These are phyloP conservation scores for Lichtheimia ornata DNA, from an alignment of 371 early-diverging fungal genomes.

Conservation along the genomic window DNA sequence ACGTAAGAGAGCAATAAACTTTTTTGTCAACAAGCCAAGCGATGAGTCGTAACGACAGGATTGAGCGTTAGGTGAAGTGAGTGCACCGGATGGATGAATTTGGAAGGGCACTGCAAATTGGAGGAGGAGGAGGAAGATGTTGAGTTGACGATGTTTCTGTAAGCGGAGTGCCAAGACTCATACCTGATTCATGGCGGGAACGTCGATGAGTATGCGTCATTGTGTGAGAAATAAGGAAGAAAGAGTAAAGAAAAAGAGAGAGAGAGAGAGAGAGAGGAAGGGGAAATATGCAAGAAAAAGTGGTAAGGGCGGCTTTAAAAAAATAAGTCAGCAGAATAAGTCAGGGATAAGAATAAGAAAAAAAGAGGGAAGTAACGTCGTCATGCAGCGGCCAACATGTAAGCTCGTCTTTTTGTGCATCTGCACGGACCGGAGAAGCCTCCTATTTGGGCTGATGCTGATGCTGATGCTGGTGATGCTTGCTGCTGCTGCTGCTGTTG, in stretches of 20 bases:
- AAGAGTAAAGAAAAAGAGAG: background rate
- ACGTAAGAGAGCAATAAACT: constrained; percentile 68
- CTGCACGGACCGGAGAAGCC: constrained; percentile 7
- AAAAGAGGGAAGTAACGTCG: constrained; percentile 6
- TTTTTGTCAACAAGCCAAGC: constrained; percentile 75
- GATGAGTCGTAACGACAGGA: constrained; percentile 56
- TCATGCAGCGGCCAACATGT: constrained; percentile 21
- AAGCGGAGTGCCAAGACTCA: background rate
- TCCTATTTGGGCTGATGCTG: constrained; percentile 9
- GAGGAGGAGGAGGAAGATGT: background rate
- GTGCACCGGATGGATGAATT: constrained; percentile 20
- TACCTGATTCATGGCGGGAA: constrained; percentile 5
- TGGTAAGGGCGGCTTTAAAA: too few species aligned
- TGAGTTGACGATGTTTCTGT: background rate
- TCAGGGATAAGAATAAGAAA: constrained; percentile 10
- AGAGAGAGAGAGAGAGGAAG: background rate
- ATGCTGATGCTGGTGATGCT: background rate
- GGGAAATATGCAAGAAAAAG: background rate
- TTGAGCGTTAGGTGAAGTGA: constrained; percentile 18
- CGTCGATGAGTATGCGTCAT: constrained; percentile 3
- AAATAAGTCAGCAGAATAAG: background rate
- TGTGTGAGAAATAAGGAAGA: background rate
- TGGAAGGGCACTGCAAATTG: constrained; percentile 22
- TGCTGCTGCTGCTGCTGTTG: background rate
- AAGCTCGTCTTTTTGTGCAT: constrained; percentile 16